Evolutionary conservation across 2,329 filamentous ascomycete genomes (phyloP).

Genomic region (Paraconiothyrium sp.): DNA sequence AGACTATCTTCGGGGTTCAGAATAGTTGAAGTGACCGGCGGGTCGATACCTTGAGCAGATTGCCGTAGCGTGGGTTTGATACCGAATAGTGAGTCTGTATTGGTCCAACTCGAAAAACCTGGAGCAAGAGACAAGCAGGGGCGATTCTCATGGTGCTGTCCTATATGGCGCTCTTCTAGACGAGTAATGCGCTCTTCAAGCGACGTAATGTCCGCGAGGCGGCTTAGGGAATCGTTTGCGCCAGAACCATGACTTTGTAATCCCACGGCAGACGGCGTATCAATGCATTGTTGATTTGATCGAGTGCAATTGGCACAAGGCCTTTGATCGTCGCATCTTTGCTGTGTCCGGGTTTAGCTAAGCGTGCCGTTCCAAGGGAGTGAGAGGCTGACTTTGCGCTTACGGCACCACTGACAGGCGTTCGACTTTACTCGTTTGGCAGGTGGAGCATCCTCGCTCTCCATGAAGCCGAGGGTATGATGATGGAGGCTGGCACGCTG

Average conservation of each 20-base stretch:
- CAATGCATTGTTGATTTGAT: not conserved
- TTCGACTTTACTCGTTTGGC: not conserved
- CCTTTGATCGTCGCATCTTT: slow-evolving; percentile 2
- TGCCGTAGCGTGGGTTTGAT: not conserved
- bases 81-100: not conserved
- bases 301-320: not conserved
- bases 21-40: not conserved
- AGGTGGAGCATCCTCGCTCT: not conserved
- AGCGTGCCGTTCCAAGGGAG: not conserved
- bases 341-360: not conserved
- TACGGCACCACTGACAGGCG: not conserved
- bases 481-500: not conserved
- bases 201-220: not conserved
- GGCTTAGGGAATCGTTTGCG: not conserved
- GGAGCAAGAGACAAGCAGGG: not conserved
- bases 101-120: not conserved
- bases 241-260: not conserved
- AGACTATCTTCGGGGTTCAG: not conserved
- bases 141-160: not conserved
- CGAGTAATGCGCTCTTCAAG: slow-evolving; percentile 1
- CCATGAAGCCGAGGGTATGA: not conserved
- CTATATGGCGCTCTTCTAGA: not conserved
- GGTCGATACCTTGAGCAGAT: not conserved
- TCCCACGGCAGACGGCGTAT: not conserved
- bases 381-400: not conserved